Evolutionary conservation across 176 grass and related monocot species (phyloP).

Genomic region (Raddia guianensis): DNA sequence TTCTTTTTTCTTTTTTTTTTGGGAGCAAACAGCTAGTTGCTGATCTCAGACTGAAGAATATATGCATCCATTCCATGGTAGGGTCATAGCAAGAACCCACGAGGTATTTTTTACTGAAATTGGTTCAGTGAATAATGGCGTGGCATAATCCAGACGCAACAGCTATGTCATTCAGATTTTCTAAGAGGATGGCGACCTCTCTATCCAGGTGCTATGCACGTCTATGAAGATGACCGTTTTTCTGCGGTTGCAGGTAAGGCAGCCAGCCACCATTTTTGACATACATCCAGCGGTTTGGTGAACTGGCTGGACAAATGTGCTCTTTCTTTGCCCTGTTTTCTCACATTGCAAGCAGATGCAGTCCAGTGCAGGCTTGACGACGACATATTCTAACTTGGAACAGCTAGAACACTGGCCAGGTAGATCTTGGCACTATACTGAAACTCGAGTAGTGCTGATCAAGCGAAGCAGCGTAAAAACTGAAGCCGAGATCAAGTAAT

Average conservation of each 20-base stretch:
- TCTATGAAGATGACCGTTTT: slow-evolving; percentile 18
- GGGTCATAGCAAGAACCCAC: neutral
- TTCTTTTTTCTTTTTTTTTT: no score
- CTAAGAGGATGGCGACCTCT: slow-evolving; percentile 21
- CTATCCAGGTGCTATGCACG: slow-evolving; percentile 22
- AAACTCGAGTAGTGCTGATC: neutral
- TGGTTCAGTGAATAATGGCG: neutral
- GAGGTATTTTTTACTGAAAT: neutral
- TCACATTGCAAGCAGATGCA: neutral
- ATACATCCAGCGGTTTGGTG: slow-evolving; percentile 19
- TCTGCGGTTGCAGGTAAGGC: slow-evolving; percentile 41
- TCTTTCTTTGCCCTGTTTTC: neutral
- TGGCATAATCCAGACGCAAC: neutral
- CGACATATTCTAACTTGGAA: neutral
- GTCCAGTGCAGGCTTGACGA: neutral
- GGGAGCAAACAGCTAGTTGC: no score
- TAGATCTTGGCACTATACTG: no score
- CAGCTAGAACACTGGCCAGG: neutral
- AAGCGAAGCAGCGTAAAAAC: neutral
- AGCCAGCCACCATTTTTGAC: slow-evolving; percentile 46
- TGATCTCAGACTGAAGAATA: no score
- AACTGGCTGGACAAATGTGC: slow-evolving; percentile 15
- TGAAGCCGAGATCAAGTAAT: no score
- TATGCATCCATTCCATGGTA: no score
- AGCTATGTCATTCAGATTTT: slow-evolving; percentile 21